Percentiles rank a stretch among this genome's conserved stretches.
These are phyloP conservation scores for Pyricularia sp. DNA, from an alignment of 2,329 filamentous ascomycete genomes.

Conservation along the genomic window DNA sequence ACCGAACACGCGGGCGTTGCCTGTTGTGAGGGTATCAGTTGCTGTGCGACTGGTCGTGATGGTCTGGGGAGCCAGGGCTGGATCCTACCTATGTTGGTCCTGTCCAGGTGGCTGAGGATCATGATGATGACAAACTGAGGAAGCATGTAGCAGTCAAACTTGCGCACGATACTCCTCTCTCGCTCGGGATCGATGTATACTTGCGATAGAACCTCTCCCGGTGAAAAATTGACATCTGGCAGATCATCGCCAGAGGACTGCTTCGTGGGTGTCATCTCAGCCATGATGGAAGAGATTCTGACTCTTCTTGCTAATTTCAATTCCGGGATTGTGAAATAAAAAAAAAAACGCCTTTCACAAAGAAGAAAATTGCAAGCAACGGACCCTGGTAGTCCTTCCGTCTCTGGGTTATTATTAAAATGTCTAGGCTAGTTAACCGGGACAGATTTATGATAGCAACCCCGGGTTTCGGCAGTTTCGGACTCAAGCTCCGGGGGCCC, in stretches of 20 bases:
- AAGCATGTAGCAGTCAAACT: constrained; percentile 10
- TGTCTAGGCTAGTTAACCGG: background rate
- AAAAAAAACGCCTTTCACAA: too few relatives aligned
- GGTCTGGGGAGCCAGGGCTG: background rate
- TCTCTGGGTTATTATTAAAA: background rate
- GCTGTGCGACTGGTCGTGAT: background rate
- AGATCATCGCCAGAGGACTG: background rate
- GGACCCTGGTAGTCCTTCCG: background rate
- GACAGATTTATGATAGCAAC: background rate
- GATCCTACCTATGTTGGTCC: constrained; percentile 8
- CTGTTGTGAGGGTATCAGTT: background rate
- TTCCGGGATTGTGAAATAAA: too few relatives aligned
- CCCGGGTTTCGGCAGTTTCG: background rate
- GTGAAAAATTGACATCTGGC: background rate
- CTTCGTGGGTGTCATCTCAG: background rate
- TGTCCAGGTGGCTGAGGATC: constrained; percentile 8
- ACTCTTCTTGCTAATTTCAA: background rate
- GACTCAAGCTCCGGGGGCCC: background rate
- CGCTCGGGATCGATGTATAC: constrained; percentile 10
- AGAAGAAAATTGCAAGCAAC: background rate
- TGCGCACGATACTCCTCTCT: constrained; percentile 10
- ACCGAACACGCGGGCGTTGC: constrained; percentile 10
- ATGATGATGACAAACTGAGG: constrained; percentile 7
- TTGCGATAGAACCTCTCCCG: background rate
- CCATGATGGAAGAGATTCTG: background rate